A percentile compares a stretch with the other conserved stretches of the same genome.
phyloP scores from a whole-genome alignment of 176 grass and related monocot species.

The Puccinellia tenuiflora region DNA sequence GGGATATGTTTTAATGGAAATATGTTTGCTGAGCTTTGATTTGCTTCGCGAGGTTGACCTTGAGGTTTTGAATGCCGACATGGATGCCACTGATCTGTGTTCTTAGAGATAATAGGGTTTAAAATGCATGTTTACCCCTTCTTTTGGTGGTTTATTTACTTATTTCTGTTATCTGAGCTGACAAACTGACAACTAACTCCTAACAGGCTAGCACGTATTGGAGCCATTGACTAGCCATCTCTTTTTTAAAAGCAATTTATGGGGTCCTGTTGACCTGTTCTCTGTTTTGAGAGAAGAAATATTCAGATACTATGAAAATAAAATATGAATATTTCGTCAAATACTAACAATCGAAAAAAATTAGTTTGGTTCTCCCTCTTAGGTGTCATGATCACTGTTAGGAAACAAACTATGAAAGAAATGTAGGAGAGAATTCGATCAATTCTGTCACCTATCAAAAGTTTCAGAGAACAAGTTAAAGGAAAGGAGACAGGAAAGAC shows the following conservation, averaged over 20 bases:
- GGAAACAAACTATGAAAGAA: neutral
- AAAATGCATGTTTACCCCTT: neutral
- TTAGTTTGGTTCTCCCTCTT: neutral
- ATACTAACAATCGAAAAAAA: neutral
- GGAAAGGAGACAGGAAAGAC: neutral
- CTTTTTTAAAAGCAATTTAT: neutral
- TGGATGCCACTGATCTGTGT: conserved; percentile 9
- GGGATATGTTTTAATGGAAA: neutral
- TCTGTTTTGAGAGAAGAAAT: neutral
- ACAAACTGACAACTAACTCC: neutral
- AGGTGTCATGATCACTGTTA: neutral
- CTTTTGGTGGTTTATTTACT: neutral
- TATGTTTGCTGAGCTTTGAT: neutral
- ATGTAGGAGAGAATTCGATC: neutral
- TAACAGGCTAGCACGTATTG: conserved; percentile 18
- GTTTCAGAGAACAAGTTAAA: neutral
- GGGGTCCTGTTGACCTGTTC: neutral
- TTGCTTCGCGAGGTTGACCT: conserved; percentile 21
- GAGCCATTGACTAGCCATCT: neutral
- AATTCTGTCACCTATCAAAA: neutral
- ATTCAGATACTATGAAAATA: neutral
- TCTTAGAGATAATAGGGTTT: neutral
- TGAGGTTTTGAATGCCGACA: neutral
- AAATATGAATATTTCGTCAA: no score
- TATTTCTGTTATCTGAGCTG: neutral